These are phyloP conservation scores for Fusarium cicatricum DNA, from an alignment of 2,329 filamentous ascomycete genomes.

Conservation along the genomic window DNA sequence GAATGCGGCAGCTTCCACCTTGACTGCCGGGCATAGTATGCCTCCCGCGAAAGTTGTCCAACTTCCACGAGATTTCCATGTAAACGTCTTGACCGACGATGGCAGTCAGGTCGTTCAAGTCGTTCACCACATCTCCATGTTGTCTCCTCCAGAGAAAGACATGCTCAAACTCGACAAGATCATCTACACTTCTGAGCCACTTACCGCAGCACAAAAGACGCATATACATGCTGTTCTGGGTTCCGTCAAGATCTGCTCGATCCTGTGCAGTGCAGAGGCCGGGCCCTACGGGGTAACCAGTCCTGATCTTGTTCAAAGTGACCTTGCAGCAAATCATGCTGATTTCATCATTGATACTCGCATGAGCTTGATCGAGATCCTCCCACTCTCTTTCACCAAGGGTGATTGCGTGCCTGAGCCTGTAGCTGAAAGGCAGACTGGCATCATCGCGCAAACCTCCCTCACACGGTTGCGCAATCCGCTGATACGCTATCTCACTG, in stretches of 20 bases:
- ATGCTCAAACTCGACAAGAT: slow-evolving; percentile 50
- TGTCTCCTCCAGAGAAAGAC: slow-evolving; percentile 28
- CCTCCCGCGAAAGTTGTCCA: slow-evolving; percentile 35
- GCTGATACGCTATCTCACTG: slow-evolving; percentile 53
- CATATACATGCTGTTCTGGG: slow-evolving; percentile 45
- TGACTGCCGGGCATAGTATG: slow-evolving; percentile 48
- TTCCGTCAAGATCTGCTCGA: slow-evolving; percentile 48
- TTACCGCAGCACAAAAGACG: slow-evolving; percentile 45
- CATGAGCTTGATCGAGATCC: slow-evolving; percentile 48
- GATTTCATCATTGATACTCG: slow-evolving; percentile 53
- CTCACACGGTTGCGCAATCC: slow-evolving; percentile 53
- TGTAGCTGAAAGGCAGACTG: slow-evolving; percentile 46
- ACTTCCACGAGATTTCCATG: slow-evolving; percentile 43
- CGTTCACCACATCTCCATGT: slow-evolving; percentile 46
- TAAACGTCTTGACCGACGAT: slow-evolving; percentile 51
- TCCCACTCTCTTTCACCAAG: slow-evolving; percentile 37
- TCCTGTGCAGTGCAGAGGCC: slow-evolving; percentile 54
- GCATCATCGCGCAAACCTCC: slow-evolving; percentile 53
- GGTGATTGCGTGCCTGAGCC: not conserved
- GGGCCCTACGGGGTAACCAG: slow-evolving; percentile 50
- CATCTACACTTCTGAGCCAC: slow-evolving; percentile 54
- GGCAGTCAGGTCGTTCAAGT: slow-evolving; percentile 50
- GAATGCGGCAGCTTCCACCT: slow-evolving; percentile 50
- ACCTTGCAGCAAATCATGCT: slow-evolving; percentile 5
- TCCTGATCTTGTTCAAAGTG: slow-evolving; percentile 40